Base-by-base conservation (phyloP, 257 asterid species). In the Nicotiana knightiana region DNA sequence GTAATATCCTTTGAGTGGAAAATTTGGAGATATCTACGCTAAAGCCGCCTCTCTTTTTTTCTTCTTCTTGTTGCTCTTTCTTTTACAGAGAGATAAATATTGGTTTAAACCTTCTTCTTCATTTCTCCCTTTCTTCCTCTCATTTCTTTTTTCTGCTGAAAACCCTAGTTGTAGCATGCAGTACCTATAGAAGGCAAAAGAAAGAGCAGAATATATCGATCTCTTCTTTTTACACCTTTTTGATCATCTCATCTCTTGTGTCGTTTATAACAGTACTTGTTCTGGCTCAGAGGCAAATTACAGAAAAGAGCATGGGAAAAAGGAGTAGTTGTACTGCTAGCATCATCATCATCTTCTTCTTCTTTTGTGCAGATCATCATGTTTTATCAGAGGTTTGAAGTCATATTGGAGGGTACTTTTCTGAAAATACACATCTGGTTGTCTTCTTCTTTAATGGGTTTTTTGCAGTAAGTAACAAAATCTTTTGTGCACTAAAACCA, bases 1-100 rank as follows among this genome's bases (percentile, higher is more conserved):
- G 83, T 17, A 33, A 65, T 67, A 85, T 88, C 90, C 84, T 89
- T 88, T 78, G 64, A 83, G 87, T 88, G 90, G 86, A 86, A 89
- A 76, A 86, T 68, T 70, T 71, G 48, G 39, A 73, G 79, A 73
- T 26, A 48, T 26, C 79, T 73, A 48, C 79, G 48, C 85, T 85
- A 67, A 87, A 90, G 82, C 87, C 85, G 67, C 89, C 84, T 67
- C 84, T 63, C 78, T 79, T 33, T 24, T 21, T 46, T 3, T 64
- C 64, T 83, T 13, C 67, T 82, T 28, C 65, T 43, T 17, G 26
- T 77, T 76, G 73, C 17, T 78, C 62, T 81, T 83, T 82, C 71
- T 58, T 9, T 24, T 24, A 9, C 3, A 86, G 85, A 87, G 48
- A 55, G 61, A 57, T 32, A 62, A 77, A 77, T 81, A 79, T 43